Base-by-base conservation (phyloP, 1,284 basidiomycete species). In the Apiotrichum montevideense region DNA sequence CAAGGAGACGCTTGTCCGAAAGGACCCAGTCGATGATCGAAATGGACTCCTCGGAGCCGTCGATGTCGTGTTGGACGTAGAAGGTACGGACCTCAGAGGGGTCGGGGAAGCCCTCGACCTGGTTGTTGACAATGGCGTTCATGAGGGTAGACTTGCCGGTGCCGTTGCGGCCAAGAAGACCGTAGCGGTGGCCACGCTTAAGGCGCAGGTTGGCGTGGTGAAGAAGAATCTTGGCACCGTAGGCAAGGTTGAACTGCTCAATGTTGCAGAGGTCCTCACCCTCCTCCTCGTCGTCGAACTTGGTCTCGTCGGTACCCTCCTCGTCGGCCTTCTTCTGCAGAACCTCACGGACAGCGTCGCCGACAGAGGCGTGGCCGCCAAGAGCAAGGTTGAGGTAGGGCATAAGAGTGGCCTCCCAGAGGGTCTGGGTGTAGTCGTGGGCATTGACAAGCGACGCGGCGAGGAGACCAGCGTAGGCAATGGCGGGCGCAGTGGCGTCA, bases 11-110 rank as follows among this genome's bases (percentile, higher is more conserved):
- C 77, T 85, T 86, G 80, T 97, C 93, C 59, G 80, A 74, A 63
- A 90, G 74, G 69, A 96, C 93, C 82, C 93, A 97, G 75, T 88
- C 80, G 63, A 95, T 82, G 66, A 97, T 87, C 52, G 91, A 87
- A 62, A 88, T 96, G 35, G 92, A 89, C 64, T 85, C 92, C 79
- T 96, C 94, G 75, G 85, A 88, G 59, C 94, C 93, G 72, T 97
- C 94, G 69, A 97, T 95, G 77, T 96, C 93, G 83, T 97, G 93
- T 83, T 96, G 93, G 73, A 97, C 94, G 80, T 96, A 96, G 85
- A 95, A 96, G 65, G 93, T 97, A 75, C 93, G 90, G 77, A 97
- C 63, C 93, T 88, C 56, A 90, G 90, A 55, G 62, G 67, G 59
- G 41, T 90, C 92, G 29, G 94, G 94, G 87, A 97, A 97, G 68